Percentiles rank a stretch among this genome's conserved stretches.
Conservation (phyloP, 1,284 basidiomycete genomes). For the Grifola frondosa region DNA sequence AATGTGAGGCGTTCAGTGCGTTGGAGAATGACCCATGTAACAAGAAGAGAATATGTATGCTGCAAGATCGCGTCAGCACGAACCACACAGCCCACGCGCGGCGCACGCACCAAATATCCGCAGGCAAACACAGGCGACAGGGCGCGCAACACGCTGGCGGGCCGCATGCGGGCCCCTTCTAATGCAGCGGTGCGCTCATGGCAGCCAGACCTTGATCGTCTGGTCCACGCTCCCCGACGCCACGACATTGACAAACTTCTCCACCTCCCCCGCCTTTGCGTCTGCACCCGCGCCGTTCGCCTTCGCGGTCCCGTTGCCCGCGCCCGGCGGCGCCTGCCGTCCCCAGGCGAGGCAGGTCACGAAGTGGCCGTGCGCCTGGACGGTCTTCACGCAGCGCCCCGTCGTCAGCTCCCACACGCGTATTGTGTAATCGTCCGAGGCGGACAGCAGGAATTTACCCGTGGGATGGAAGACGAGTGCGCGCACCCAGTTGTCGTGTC, state of each 20-base stretch:
- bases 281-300: slow-evolving; percentile 32
- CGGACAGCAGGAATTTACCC: slow-evolving; percentile 73
- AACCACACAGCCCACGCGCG: too few relatives aligned
- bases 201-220: slow-evolving; percentile 36
- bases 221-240: slow-evolving; percentile 67
- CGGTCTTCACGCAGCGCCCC: slow-evolving; percentile 64
- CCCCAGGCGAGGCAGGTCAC: slow-evolving; percentile 70
- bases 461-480: slow-evolving; percentile 68
- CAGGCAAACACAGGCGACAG: neutral
- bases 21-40: neutral
- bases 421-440: slow-evolving; percentile 76
- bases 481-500: slow-evolving; percentile 73
- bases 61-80: neutral
- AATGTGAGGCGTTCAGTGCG: neutral
- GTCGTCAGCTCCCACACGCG: slow-evolving; percentile 75
- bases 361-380: slow-evolving; percentile 75
- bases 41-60: neutral
- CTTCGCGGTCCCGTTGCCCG: slow-evolving; percentile 34
- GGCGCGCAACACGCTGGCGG: neutral
- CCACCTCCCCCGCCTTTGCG: slow-evolving; percentile 16
- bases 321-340: slow-evolving; percentile 43
- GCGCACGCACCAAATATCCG: neutral
- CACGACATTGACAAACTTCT: slow-evolving; percentile 59
- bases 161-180: neutral
- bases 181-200: slow-evolving; percentile 14